phyloP scores from a whole-genome alignment of 805 yeast species.

The Ogataea pignaliae region DNA sequence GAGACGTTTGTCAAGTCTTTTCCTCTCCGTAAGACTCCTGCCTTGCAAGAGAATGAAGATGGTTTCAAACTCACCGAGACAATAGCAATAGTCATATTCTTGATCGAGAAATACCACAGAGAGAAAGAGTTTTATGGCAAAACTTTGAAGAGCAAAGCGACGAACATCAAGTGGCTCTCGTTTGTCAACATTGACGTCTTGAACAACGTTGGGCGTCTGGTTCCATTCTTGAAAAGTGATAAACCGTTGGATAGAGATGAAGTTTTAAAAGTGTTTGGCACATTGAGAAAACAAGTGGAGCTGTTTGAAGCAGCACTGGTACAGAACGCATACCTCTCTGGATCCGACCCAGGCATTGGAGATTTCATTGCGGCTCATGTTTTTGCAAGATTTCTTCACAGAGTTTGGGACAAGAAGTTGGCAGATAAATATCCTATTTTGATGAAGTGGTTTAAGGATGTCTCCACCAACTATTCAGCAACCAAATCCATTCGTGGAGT shows the following conservation, averaged over 20 bases:
- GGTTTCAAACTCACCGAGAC: constrained; percentile 64
- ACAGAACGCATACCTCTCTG: constrained; percentile 32
- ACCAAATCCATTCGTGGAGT: too few relatives aligned
- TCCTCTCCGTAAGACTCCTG: constrained; percentile 62
- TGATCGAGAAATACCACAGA: constrained; percentile 26
- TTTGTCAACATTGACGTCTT: constrained; percentile 60
- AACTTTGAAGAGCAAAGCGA: constrained; percentile 53
- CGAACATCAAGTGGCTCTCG: constrained; percentile 71
- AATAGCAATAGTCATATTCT: constrained; percentile 54
- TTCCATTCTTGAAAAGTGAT: constrained; percentile 50
- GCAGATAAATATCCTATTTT: constrained; percentile 39
- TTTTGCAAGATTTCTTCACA: constrained; percentile 32
- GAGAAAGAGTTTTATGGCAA: constrained; percentile 47
- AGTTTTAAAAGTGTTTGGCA: constrained; percentile 13
- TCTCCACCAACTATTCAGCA: constrained; percentile 28
- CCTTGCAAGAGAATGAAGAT: constrained; percentile 51
- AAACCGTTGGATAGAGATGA: constrained; percentile 64
- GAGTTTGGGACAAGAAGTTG: constrained; percentile 36
- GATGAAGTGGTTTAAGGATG: constrained; percentile 42
- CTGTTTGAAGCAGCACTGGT: constrained; percentile 31
- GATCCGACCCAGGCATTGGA: constrained; percentile 31
- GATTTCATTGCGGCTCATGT: constrained; percentile 36
- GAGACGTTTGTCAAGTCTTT: constrained; percentile 44
- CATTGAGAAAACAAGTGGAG: constrained; percentile 4
- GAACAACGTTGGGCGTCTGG: constrained; percentile 43